These are phyloP conservation scores for Spathaspora boniae DNA, from an alignment of 805 yeast genomes.

Conservation along the genomic window DNA sequence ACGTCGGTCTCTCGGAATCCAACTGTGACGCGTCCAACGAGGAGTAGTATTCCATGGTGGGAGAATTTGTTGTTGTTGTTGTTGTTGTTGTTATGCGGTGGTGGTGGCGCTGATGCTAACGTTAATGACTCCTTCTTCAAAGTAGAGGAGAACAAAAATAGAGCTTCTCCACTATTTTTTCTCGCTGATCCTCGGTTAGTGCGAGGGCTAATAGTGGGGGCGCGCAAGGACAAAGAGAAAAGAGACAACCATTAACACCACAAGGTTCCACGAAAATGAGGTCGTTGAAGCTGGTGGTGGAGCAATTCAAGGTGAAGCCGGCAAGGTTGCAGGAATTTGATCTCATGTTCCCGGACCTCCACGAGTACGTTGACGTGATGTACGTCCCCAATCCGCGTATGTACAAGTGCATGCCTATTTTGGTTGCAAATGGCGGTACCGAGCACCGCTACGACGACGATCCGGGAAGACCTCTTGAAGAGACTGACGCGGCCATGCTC, in stretches of 20 bases:
- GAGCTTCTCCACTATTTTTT: too few species aligned
- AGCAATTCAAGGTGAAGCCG: slow-evolving; percentile 3
- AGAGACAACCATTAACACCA: too few species aligned
- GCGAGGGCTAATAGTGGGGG: too few species aligned
- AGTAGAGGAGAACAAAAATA: too few species aligned
- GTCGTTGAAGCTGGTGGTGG: slow-evolving; percentile 6
- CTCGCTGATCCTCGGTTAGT: too few species aligned
- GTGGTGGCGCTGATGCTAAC: too few species aligned
- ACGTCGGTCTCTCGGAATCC: slow-evolving; percentile 75
- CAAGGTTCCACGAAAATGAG: slow-evolving; percentile 3
- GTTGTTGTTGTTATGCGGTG: background rate
- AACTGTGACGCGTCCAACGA: slow-evolving; percentile 73
- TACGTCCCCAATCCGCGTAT: slow-evolving; percentile 4
- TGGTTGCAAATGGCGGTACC: slow-evolving; percentile 3
- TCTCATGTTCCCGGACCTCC: slow-evolving; percentile 4
- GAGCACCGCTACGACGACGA: background rate
- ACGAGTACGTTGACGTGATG: slow-evolving; percentile 5
- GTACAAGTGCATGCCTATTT: slow-evolving; percentile 5
- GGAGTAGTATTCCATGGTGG: slow-evolving; percentile 73
- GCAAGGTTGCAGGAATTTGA: slow-evolving; percentile 9
- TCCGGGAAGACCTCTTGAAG: background rate
- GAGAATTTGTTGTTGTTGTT: background rate
- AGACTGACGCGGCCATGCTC: background rate
- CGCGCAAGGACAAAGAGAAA: too few species aligned
- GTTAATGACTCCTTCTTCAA: too few species aligned